These are phyloP conservation scores for Parsonsia alboflavescens DNA, from an alignment of 257 asterid species.

Conservation along the genomic window DNA sequence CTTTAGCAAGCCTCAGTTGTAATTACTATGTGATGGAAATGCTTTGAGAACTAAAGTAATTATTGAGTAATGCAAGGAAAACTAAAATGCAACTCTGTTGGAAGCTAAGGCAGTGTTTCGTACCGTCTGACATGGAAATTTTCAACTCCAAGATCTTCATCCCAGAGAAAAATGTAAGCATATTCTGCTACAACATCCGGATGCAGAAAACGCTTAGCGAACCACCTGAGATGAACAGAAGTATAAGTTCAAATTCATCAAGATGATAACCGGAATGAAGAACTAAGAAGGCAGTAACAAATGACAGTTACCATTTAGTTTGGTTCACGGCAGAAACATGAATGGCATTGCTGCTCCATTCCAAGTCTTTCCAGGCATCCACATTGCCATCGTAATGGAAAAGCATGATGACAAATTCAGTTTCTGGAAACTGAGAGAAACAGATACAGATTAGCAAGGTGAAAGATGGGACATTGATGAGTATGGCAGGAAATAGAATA, in stretches of 20 bases:
- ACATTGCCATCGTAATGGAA: conserved; percentile 75
- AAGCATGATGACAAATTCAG: conserved; percentile 55
- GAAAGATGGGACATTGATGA: neutral
- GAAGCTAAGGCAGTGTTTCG: neutral
- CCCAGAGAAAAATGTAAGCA: conserved; percentile 72
- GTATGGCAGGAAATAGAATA: neutral
- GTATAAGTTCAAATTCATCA: neutral
- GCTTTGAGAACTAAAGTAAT: neutral
- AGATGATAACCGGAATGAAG: neutral
- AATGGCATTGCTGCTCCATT: conserved; percentile 51
- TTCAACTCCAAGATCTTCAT: conserved; percentile 78
- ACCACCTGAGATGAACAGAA: conserved; percentile 53
- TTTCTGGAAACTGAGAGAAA: conserved; percentile 43
- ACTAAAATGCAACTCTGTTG: neutral
- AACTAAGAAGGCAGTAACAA: neutral
- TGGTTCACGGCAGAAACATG: conserved; percentile 70
- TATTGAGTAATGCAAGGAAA: neutral
- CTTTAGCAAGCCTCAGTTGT: neutral
- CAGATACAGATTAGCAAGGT: conserved; percentile 15
- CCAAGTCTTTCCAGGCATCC: conserved; percentile 63
- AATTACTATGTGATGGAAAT: neutral
- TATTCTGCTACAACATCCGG: conserved; percentile 65
- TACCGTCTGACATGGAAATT: conserved; percentile 62
- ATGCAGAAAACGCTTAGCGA: conserved; percentile 81
- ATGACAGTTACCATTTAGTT: conserved; percentile 56